Percentiles rank a stretch among this genome's conserved stretches.
Conservation (phyloP, 257 asterid genomes). For the Nemophila menziesii region DNA sequence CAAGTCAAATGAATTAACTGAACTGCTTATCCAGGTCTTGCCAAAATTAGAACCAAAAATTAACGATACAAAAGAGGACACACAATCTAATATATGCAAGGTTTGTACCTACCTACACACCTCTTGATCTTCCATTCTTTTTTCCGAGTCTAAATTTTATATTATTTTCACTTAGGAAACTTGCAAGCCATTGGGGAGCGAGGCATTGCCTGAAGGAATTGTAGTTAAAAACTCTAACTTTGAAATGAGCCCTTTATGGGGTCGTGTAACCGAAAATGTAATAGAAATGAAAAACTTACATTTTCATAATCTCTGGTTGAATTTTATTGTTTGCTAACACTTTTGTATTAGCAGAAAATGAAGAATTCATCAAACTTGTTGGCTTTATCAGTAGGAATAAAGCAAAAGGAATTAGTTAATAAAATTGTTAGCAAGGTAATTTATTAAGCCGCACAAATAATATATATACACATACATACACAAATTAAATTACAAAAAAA, state of each 20-base stretch:
- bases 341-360: constrained; percentile 28
- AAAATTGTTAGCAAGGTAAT: constrained; percentile 59
- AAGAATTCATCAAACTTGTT: constrained; percentile 31
- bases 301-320: not conserved
- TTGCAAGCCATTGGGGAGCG: constrained; percentile 57
- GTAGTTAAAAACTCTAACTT: constrained; percentile 51
- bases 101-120: constrained; percentile 21
- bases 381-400: constrained; percentile 75
- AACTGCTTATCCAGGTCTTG: constrained; percentile 17
- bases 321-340: constrained; percentile 9
- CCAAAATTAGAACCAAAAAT: constrained; percentile 7
- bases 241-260: constrained; percentile 59
- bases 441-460: not conserved
- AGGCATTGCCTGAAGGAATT: constrained; percentile 70
- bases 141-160: constrained; percentile 5
- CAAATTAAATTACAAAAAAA: not conserved
- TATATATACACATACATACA: not conserved
- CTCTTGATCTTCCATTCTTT: not conserved
- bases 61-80: constrained; percentile 10
- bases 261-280: constrained; percentile 34
- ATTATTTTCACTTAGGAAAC: constrained; percentile 28
- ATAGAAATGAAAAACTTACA: not conserved
- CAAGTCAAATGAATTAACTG: constrained; percentile 1
- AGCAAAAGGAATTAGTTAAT: constrained; percentile 49
- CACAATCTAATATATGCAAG: constrained; percentile 32